A percentile compares a stretch with the other conserved stretches of the same genome.
phyloP scores from a whole-genome alignment of 2,329 filamentous ascomycete species.

The Magnaporthiopsis poae region DNA sequence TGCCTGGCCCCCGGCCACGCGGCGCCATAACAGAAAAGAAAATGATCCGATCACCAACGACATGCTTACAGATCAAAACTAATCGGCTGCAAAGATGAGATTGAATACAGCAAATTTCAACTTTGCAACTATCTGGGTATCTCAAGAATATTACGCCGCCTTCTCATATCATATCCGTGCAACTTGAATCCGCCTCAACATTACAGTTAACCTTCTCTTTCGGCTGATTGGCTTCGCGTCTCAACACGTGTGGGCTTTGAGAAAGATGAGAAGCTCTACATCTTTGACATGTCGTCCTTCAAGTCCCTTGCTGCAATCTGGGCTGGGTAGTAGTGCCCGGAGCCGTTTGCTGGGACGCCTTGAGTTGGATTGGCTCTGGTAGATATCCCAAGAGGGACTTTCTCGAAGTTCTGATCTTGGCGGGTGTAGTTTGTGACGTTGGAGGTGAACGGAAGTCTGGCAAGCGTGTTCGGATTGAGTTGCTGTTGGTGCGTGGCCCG shows the following conservation, averaged over 20 bases:
- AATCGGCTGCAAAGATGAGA: too few relatives aligned
- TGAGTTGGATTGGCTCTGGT: not conserved
- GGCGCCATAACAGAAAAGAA: too few relatives aligned
- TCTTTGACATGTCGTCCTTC: not conserved
- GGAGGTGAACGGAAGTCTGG: constrained; percentile 2
- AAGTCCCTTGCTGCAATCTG: not conserved
- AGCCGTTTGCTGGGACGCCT: not conserved
- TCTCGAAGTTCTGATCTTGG: constrained; percentile 7
- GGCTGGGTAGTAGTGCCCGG: not conserved
- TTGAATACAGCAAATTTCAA: too few relatives aligned
- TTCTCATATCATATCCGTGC: too few relatives aligned
- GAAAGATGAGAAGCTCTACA: not conserved
- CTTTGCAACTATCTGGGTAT: too few relatives aligned
- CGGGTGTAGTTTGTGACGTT: constrained; percentile 1
- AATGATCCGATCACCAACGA: too few relatives aligned
- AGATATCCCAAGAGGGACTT: constrained; percentile 1
- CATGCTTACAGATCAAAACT: too few relatives aligned
- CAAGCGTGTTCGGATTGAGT: not conserved
- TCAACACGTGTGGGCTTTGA: not conserved
- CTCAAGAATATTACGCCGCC: too few relatives aligned
- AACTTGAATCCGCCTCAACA: too few relatives aligned
- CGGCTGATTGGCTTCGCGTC: too few relatives aligned
- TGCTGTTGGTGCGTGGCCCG: too few relatives aligned
- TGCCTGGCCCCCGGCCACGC: too few relatives aligned
- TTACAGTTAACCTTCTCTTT: not conserved